Evolutionary conservation across 2,329 filamentous ascomycete genomes (phyloP).

Genomic region (Fusarium anguioides): DNA sequence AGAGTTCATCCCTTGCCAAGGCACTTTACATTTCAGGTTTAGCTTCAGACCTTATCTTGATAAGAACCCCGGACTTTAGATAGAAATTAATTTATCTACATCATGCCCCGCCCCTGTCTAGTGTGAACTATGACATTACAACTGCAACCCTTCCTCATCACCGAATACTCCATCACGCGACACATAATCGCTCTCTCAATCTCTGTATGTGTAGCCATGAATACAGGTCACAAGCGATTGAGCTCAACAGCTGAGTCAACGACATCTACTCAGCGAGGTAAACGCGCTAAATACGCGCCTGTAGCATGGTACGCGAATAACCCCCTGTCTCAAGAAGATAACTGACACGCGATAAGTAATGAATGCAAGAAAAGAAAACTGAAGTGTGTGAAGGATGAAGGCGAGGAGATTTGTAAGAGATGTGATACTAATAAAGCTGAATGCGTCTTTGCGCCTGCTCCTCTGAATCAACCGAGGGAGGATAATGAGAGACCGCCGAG

Average conservation of each 20-base stretch:
- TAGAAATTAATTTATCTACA: not conserved
- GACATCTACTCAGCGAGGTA: not conserved
- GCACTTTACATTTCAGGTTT: not conserved
- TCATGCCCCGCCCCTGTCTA: not conserved
- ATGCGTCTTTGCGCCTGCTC: not conserved
- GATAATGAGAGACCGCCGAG: not conserved
- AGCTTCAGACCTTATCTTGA: not conserved
- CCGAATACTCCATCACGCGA: not conserved
- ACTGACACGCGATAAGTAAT: not conserved
- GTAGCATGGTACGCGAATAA: constrained; percentile 7
- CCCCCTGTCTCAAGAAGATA: not conserved
- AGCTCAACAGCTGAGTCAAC: not conserved
- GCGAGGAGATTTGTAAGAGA: not conserved
- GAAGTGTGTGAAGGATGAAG: constrained; percentile 12
- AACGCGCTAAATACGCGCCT: constrained; percentile 22
- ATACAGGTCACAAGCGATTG: not conserved
- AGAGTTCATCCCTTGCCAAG: no score
- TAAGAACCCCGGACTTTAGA: not conserved
- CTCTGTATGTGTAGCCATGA: not conserved
- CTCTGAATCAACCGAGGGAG: not conserved
- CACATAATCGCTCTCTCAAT: no score
- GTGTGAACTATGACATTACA: not conserved
- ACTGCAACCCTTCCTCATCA: not conserved
- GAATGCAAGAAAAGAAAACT: constrained; percentile 20
- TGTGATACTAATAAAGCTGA: not conserved